These are phyloP conservation scores for Adansonia grandidieri DNA, from an alignment of 441 rosid genomes.

Conservation along the genomic window DNA sequence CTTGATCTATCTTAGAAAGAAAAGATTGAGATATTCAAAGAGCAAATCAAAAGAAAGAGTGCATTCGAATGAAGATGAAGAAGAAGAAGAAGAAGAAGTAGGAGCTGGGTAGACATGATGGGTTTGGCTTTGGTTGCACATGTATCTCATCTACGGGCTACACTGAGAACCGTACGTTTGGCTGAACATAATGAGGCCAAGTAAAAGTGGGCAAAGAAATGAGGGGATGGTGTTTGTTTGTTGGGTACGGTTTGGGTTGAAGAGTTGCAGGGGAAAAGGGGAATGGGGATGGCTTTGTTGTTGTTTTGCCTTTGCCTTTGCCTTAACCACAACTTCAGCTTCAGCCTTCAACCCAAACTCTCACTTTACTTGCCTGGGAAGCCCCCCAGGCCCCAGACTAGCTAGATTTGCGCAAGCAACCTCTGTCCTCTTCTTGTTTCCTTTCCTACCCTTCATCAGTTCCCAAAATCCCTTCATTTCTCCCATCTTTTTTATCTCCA, in stretches of 20 bases:
- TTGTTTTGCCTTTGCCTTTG: background rate
- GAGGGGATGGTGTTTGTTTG: background rate
- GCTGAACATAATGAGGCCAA: background rate
- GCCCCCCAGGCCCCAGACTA: slow-evolving; percentile 31
- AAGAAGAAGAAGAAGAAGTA: background rate
- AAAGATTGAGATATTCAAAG: background rate
- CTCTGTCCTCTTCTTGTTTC: slow-evolving; percentile 36
- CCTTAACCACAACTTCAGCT: background rate
- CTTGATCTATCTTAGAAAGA: slow-evolving; percentile 22
- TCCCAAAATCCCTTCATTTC: slow-evolving; percentile 25
- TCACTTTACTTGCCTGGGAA: slow-evolving; percentile 26
- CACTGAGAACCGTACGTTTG: background rate
- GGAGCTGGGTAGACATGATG: background rate
- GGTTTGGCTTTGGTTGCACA: slow-evolving; percentile 1
- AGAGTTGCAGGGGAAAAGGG: background rate
- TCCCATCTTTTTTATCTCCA: slow-evolving; percentile 6
- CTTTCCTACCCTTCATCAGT: slow-evolving; percentile 32
- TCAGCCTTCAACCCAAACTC: background rate
- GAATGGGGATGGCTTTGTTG: background rate
- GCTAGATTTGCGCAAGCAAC: slow-evolving; percentile 65
- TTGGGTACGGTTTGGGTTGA: background rate
- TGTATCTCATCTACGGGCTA: background rate
- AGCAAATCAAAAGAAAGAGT: background rate
- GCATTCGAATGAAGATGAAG: background rate
- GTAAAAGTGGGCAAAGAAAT: background rate